These are phyloP conservation scores for Myochromella boudieri DNA, from an alignment of 768 basidiomycete species.

Conservation along the genomic window DNA sequence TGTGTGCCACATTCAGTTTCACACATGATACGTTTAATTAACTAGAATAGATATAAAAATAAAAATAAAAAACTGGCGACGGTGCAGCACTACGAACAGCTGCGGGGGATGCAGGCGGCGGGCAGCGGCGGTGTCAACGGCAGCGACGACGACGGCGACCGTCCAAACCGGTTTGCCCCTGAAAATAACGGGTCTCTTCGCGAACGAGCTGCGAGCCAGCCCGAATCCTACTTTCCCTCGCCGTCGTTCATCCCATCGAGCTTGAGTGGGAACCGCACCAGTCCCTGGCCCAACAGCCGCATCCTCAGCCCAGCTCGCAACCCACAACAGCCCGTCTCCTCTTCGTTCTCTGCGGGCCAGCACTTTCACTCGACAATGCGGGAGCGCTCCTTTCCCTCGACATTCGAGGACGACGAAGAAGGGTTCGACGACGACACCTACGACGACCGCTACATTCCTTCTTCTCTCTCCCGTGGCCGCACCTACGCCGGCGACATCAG, in stretches of 20 bases:
- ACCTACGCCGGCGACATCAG: conserved; percentile 60
- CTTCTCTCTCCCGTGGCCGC: conserved; percentile 55
- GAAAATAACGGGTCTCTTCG: conserved; percentile 46
- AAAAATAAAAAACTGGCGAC: conserved; percentile 22
- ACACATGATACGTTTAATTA: not conserved
- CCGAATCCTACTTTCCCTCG: conserved; percentile 49
- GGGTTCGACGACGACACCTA: conserved; percentile 62
- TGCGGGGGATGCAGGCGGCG: conserved; percentile 27
- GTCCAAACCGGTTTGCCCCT: conserved; percentile 58
- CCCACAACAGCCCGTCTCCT: conserved; percentile 62
- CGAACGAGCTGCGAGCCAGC: conserved; percentile 72
- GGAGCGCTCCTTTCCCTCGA: conserved; percentile 68
- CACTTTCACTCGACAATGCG: conserved; percentile 70
- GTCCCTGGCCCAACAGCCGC: conserved; percentile 46
- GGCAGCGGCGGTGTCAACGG: conserved; percentile 26
- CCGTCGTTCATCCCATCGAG: conserved; percentile 53
- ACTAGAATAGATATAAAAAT: conserved; percentile 5
- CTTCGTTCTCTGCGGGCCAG: conserved; percentile 62
- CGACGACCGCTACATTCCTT: conserved; percentile 52
- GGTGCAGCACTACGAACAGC: conserved; percentile 22
- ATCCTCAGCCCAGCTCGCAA: conserved; percentile 45
- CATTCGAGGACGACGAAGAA: conserved; percentile 80
- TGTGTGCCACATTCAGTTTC: not conserved
- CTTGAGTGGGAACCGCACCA: conserved; percentile 39
- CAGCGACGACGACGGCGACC: conserved; percentile 56